Conservation (phyloP, 1,284 basidiomycete genomes). For the Bondarzewia mesenterica region DNA sequence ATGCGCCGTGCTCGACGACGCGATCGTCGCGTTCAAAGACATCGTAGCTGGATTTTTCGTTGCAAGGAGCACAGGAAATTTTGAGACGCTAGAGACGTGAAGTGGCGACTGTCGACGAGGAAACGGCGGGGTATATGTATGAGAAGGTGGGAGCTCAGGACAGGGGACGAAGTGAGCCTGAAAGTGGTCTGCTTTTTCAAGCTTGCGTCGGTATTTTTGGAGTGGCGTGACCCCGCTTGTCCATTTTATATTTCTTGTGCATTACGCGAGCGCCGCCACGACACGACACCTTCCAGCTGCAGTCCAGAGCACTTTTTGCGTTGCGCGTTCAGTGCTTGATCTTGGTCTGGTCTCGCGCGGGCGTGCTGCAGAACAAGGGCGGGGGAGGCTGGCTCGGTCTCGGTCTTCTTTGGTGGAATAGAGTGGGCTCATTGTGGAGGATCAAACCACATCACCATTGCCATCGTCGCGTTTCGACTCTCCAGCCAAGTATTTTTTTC, state of each 20-base stretch:
- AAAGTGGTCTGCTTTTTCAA: conserved; percentile 4
- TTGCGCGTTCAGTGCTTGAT: no score
- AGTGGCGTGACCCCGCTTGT: conserved; percentile 1
- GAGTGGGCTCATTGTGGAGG: no score
- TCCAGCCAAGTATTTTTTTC: no score
- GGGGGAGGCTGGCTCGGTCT: no score
- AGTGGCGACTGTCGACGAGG: background rate
- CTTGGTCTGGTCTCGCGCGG: no score
- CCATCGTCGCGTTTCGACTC: no score
- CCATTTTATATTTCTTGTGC: no score
- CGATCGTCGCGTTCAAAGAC: conserved; percentile 10
- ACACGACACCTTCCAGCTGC: background rate
- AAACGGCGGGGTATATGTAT: background rate
- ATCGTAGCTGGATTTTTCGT: conserved; percentile 3
- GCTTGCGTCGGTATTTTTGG: background rate
- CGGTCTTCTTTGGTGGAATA: no score
- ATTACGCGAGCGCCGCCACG: background rate
- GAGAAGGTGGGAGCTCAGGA: no score
- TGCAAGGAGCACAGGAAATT: background rate
- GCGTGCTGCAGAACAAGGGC: no score
- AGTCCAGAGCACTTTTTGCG: background rate
- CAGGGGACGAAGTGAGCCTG: background rate
- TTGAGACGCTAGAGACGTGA: background rate
- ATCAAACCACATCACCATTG: no score
- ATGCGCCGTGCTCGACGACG: conserved; percentile 1